Base-by-base conservation (phyloP, 2,329 filamentous ascomycete species). In the Aspergillus pseudotamarii region DNA sequence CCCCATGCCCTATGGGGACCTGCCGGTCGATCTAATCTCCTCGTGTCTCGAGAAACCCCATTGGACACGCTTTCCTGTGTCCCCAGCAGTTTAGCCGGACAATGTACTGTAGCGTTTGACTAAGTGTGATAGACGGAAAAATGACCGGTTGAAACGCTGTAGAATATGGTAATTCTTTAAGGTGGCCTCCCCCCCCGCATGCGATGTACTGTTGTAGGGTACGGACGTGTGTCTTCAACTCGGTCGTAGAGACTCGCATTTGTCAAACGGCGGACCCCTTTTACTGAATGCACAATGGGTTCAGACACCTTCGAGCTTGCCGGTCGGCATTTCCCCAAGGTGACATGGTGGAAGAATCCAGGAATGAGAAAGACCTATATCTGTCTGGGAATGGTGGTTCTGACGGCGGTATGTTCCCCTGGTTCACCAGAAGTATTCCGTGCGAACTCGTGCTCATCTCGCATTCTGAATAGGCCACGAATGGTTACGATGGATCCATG, bases 401-500 rank as follows among this genome's bases (percentile, higher is more conserved):
- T 69, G 9, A 72, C 71, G 1, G 66, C 68, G 16, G 68, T 66
- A 64, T 56, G 66, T 60, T 9, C 23, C 21, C 28, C 21, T 16
- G 14, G 23, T 34, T 55, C n/a, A 11, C 10, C 19, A 28, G 14
- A 4, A 8, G 30, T 14, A 28, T 12, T 36, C 26, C 11, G 5
- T 36, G 9, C 48, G 28, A 12, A 21, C 8, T 12, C 16, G 19
- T 43, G 46, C 53, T 53, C 30, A 50, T 32, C 12, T 38, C 48
- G n/a, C 41, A 23, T n/a, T 23, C 30, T 21, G 14, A 23, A 54
- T 58, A 66, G 51, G 67, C 66, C 14, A 84, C 83, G 6, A 82
- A 80, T 61, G 82, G 82, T 1, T 84, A 83, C 58, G 82, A 84
- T 68, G 81, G 81, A 3, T 80, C 78, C 21, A 82, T 85, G 77